Conservation (phyloP, 2,329 filamentous ascomycete genomes). For the Diaporthe sp. region DNA sequence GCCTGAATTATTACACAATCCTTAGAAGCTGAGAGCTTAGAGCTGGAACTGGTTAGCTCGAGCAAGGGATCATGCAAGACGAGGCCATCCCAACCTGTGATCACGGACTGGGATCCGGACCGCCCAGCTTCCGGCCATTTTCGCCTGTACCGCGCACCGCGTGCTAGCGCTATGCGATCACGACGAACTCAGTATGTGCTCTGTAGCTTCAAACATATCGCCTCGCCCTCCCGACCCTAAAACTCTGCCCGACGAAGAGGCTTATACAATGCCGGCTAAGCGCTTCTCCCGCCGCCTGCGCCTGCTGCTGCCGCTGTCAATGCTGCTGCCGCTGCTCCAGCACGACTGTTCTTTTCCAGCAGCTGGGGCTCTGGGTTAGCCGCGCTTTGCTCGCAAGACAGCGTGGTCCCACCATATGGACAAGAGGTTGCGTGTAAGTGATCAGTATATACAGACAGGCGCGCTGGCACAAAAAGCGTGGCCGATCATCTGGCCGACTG, state of each 20-base stretch:
- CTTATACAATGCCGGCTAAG: background rate
- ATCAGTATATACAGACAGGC: background rate
- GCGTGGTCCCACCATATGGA: background rate
- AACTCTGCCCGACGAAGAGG: background rate
- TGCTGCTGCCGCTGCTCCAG: background rate
- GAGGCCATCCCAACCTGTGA: constrained; percentile 10
- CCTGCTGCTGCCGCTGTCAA: too few species aligned
- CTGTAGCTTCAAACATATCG: constrained; percentile 18
- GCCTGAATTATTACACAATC: background rate
- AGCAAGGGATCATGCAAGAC: constrained; percentile 2
- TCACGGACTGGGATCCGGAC: constrained; percentile 8
- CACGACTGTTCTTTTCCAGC: background rate
- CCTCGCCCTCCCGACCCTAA: background rate
- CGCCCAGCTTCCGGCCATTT: constrained; percentile 9
- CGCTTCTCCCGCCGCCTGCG: background rate
- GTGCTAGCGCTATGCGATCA: background rate
- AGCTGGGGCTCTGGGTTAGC: background rate
- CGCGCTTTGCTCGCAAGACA: constrained; percentile 14
- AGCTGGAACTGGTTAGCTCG: background rate
- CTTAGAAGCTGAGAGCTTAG: too few species aligned
- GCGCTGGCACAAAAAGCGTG: background rate
- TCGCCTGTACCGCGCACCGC: background rate
- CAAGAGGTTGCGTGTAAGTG: background rate
- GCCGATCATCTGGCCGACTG: constrained; percentile 17
- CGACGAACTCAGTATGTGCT: constrained; percentile 24